A percentile compares a stretch with the other conserved stretches of the same genome.
Conservation (phyloP, 2,329 filamentous ascomycete species). For the Teratosphaeria nubilosa region DNA sequence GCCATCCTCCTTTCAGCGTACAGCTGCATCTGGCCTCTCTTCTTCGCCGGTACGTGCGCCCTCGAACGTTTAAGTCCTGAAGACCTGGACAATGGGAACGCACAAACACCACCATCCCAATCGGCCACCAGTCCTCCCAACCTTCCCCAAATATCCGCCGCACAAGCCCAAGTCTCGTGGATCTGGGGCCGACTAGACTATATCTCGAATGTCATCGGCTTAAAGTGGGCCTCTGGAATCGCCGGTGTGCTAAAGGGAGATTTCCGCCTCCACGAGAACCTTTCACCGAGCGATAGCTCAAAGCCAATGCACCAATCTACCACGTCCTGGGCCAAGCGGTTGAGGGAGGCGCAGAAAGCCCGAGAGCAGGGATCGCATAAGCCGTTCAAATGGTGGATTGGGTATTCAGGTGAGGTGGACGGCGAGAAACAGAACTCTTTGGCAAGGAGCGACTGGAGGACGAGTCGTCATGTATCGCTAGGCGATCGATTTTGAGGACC, state of each 20-base stretch:
- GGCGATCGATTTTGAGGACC: background rate
- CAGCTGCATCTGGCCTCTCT: slow-evolving; percentile 22
- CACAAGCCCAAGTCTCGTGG: slow-evolving; percentile 20
- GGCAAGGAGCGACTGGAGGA: background rate
- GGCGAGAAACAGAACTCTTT: background rate
- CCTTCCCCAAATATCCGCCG: slow-evolving; percentile 8
- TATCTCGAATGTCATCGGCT: slow-evolving; percentile 17
- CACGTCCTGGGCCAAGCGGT: background rate
- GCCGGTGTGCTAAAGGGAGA: slow-evolving; percentile 21
- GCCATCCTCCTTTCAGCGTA: slow-evolving; percentile 22
- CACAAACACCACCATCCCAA: background rate
- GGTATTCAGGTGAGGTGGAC: background rate
- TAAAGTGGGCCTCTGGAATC: slow-evolving; percentile 23
- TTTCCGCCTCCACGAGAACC: slow-evolving; percentile 7
- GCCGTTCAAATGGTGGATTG: background rate
- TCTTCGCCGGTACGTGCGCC: slow-evolving; percentile 24
- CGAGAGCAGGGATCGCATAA: background rate
- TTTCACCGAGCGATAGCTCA: background rate
- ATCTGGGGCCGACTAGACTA: slow-evolving; percentile 22
- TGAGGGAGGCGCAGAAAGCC: background rate
- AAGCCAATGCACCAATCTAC: background rate
- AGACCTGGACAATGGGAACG: slow-evolving; percentile 1
- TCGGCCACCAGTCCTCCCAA: background rate
- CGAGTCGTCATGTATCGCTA: background rate
- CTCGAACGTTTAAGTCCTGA: slow-evolving; percentile 18